A percentile compares a stretch with the other conserved stretches of the same genome.
Evolutionary conservation across 768 basidiomycete genomes (phyloP).

Genomic region (Rhodotorula toruloides): DNA sequence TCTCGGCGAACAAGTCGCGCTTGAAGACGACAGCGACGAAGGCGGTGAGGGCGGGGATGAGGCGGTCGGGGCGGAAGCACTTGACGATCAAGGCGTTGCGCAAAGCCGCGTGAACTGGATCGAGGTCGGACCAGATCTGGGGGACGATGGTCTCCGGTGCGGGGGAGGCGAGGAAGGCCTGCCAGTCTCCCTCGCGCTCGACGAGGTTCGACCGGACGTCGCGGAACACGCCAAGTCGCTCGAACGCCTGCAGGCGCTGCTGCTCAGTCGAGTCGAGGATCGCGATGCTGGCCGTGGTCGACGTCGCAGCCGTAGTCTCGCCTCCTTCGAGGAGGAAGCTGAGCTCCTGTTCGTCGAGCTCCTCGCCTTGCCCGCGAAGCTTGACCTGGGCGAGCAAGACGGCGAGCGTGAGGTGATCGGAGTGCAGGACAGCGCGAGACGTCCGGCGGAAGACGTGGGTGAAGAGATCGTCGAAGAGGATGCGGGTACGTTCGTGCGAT

Average conservation of each 20-base stretch:
- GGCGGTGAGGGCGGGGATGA: slow-evolving; percentile 71
- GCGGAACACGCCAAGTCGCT: slow-evolving; percentile 70
- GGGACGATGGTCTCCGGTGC: slow-evolving; percentile 67
- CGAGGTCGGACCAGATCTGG: slow-evolving; percentile 64
- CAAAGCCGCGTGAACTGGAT: slow-evolving; percentile 55
- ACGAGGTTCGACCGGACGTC: slow-evolving; percentile 60
- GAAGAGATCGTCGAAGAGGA: slow-evolving; percentile 83
- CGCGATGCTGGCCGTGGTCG: slow-evolving; percentile 44
- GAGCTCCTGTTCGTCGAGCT: slow-evolving; percentile 32
- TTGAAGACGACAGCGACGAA: slow-evolving; percentile 75
- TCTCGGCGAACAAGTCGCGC: slow-evolving; percentile 67
- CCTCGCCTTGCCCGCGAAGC: slow-evolving; percentile 23
- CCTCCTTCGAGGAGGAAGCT: slow-evolving; percentile 90
- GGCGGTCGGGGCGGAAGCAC: slow-evolving; percentile 85
- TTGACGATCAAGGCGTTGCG: slow-evolving; percentile 74
- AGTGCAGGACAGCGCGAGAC: slow-evolving; percentile 79
- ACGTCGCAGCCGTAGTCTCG: slow-evolving; percentile 51
- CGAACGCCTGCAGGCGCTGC: slow-evolving; percentile 63
- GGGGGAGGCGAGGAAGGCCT: slow-evolving; percentile 61
- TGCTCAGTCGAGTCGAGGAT: slow-evolving; percentile 65
- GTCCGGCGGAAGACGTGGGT: slow-evolving; percentile 79
- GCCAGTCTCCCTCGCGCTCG: slow-evolving; percentile 65
- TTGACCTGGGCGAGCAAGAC: slow-evolving; percentile 77
- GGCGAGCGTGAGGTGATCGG: slow-evolving; percentile 84
- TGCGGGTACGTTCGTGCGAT: slow-evolving; percentile 64